Base-by-base conservation (phyloP, 2,329 filamentous ascomycete species). In the Cercospora sp. region DNA sequence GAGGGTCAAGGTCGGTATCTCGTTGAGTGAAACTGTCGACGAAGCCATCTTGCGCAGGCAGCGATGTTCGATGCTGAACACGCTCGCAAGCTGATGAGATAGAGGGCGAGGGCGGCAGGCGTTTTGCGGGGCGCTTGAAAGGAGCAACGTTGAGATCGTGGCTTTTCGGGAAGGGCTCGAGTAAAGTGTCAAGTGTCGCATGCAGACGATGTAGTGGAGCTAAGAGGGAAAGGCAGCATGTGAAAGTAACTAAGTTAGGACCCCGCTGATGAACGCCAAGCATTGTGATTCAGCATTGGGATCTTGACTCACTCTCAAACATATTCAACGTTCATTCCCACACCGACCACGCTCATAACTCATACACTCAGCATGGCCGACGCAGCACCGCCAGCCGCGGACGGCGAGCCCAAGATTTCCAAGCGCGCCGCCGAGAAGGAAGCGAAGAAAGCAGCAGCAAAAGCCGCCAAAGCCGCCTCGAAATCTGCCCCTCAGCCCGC, bases 1-100 rank as follows among this genome's bases (percentile, higher is more conserved):
- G 53, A 86, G 79, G 42, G 84, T 82, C 69, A 92, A 80, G 36
- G 86, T 88, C 5, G 88, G 89, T 60, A 92, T 89, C 30, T 89
- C 84, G 70, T 82, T 75, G 61, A 86, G 79, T 5, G 82, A 68
- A 61, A 82, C 81, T 65, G 77, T 68, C 3, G 71, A 33, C 57
- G 60, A 45, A 20, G 42, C 42, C 61, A 63, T 63, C 13, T 28
- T 57, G 60, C 23, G 70, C 48, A 40, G 59, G 23, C 31, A 55
- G 48, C 23, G 48, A 55, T 16, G 48, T 28, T 26, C 12, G 48
- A 55, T 30, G 48, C 48, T 16, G 23, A 6, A 30, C 5, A 26
- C 23, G 48, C 48, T 55, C 3, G 48, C 48, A 26, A 55, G 48
- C 23, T 28, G 48, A 1, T 55, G 48, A 55, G 12, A 3, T 7